phyloP scores from a whole-genome alignment of 108 stramenopile genomes.

The Pseudonitzschia delicatissima region DNA sequence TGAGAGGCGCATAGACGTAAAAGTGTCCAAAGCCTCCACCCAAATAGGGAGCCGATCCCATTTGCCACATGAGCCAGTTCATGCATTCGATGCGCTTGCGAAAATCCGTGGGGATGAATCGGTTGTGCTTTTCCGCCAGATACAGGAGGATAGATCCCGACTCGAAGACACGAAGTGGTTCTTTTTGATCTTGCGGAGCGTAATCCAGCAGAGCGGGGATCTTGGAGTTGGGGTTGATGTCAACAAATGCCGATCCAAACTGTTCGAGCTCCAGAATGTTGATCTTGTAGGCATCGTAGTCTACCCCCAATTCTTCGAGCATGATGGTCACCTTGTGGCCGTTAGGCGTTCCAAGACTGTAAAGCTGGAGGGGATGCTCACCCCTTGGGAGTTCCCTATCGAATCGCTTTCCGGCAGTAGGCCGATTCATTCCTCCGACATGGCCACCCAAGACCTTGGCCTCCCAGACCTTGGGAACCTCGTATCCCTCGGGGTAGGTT shows the following conservation, averaged over 20 bases:
- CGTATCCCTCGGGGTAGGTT: slow-evolving; percentile 24
- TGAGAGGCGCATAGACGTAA: slow-evolving; percentile 59
- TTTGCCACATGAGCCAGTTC: slow-evolving; percentile 89
- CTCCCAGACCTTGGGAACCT: slow-evolving; percentile 48
- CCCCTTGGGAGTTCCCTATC: slow-evolving; percentile 58
- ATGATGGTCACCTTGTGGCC: slow-evolving; percentile 83
- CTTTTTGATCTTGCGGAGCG: not conserved
- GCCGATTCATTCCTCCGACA: slow-evolving; percentile 43
- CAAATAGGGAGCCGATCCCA: slow-evolving; percentile 67
- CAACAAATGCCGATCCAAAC: slow-evolving; percentile 77
- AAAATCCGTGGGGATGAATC: slow-evolving; percentile 47
- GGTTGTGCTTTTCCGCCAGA: slow-evolving; percentile 61
- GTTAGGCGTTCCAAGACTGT: slow-evolving; percentile 84
- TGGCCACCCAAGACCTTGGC: slow-evolving; percentile 24
- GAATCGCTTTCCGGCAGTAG: slow-evolving; percentile 70
- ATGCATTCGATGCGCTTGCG: slow-evolving; percentile 36
- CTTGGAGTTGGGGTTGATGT: slow-evolving; percentile 87
- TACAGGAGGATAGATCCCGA: slow-evolving; percentile 75
- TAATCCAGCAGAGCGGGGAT: slow-evolving; percentile 80
- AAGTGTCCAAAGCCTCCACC: slow-evolving; percentile 87
- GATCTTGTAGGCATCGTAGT: slow-evolving; percentile 76
- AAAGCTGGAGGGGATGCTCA: slow-evolving; percentile 73
- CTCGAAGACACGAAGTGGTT: slow-evolving; percentile 75
- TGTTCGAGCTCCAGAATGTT: slow-evolving; percentile 71
- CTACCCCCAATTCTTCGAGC: slow-evolving; percentile 75